phyloP scores from a whole-genome alignment of 768 basidiomycete species.

The Russula lepida region DNA sequence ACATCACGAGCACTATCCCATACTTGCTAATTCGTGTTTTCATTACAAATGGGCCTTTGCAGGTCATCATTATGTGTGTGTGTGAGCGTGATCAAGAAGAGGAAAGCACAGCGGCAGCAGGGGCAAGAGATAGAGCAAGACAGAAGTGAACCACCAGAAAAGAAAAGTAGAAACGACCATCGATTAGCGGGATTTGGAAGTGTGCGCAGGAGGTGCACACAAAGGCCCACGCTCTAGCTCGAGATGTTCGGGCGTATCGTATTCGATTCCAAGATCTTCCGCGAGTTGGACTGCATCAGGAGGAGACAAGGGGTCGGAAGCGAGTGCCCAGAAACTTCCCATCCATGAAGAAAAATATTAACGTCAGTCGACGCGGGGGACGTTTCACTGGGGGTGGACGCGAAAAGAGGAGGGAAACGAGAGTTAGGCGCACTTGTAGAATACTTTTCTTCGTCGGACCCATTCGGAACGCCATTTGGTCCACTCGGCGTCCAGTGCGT shows the following conservation, averaged over 20 bases:
- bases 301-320: slow-evolving; percentile 58
- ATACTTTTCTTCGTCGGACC: slow-evolving; percentile 66
- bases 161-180: not conserved
- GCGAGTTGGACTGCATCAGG: slow-evolving; percentile 55
- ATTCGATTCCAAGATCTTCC: slow-evolving; percentile 77
- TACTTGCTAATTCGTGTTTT: slow-evolving; percentile 15
- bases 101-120: not conserved
- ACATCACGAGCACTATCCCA: slow-evolving; percentile 14
- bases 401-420: slow-evolving; percentile 19
- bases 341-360: not conserved
- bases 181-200: slow-evolving; percentile 8
- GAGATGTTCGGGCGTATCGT: slow-evolving; percentile 63
- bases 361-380: not conserved
- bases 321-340: slow-evolving; percentile 64
- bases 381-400: not conserved
- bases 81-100: not conserved
- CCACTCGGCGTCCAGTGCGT: slow-evolving; percentile 66
- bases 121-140: not conserved
- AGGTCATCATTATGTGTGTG: not conserved
- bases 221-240: slow-evolving; percentile 57
- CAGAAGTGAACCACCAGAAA: not conserved
- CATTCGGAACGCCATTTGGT: slow-evolving; percentile 74
- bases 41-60: slow-evolving; percentile 1
- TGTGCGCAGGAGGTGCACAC: slow-evolving; percentile 27
- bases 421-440: slow-evolving; percentile 68